Conservation (phyloP, 108 stramenopile species). For the Fragilaria radians region DNA sequence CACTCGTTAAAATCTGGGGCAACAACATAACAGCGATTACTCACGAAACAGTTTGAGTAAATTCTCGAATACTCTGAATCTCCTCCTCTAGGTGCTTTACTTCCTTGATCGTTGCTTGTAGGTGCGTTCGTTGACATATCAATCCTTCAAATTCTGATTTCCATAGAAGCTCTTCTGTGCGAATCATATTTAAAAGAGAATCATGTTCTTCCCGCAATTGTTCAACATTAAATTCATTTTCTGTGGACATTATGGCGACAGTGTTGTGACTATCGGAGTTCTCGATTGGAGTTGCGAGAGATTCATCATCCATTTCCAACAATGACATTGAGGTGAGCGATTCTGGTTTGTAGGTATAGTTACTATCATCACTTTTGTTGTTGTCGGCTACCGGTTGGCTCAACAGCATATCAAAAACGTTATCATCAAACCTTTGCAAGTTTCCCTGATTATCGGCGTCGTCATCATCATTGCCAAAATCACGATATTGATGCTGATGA, state of each 20-base stretch:
- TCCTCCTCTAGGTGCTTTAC: not conserved
- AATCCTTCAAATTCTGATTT: constrained; percentile 2
- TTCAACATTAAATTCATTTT: not conserved
- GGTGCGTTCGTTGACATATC: not conserved
- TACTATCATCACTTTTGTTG: too few relatives aligned
- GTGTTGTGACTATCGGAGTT: too few relatives aligned
- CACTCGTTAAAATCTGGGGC: too few relatives aligned
- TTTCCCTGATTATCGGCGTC: constrained; percentile 12
- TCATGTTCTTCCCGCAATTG: not conserved
- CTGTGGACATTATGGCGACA: too few relatives aligned
- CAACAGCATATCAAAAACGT: constrained; percentile 32
- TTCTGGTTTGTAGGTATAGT: too few relatives aligned
- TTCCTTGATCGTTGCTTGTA: not conserved
- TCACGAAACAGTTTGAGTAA: not conserved
- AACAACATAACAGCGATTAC: too few relatives aligned
- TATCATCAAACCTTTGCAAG: constrained; percentile 41
- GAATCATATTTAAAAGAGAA: not conserved
- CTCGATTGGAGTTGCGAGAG: constrained; percentile 5
- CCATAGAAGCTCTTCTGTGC: not conserved
- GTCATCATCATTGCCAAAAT: constrained; percentile 12
- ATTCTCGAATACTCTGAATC: not conserved
- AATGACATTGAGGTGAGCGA: too few relatives aligned
- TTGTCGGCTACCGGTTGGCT: constrained; percentile 8
- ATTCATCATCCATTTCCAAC: constrained; percentile 13
- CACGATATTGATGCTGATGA: not conserved